These are phyloP conservation scores for Verticillium dahliae DNA, from an alignment of 2,329 filamentous ascomycete species.

Conservation along the genomic window DNA sequence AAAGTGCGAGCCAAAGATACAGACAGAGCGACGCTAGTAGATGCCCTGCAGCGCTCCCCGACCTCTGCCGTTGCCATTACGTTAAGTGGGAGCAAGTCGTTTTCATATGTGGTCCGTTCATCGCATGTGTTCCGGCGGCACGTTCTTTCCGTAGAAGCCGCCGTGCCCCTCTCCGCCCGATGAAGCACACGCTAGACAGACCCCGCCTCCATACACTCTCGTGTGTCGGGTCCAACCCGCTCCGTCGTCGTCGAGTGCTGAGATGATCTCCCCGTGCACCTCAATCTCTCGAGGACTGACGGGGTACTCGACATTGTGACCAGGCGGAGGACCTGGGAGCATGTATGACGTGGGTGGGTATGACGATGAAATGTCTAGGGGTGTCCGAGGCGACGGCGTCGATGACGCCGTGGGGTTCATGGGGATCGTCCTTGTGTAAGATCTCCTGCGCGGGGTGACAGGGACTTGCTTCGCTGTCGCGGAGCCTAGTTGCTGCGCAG, in stretches of 20 bases:
- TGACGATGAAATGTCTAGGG: conserved; percentile 29
- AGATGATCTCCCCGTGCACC: conserved; percentile 44
- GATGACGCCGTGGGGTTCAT: conserved; percentile 15
- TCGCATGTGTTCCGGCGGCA: conserved; percentile 45
- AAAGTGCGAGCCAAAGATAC: not conserved
- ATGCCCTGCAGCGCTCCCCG: not conserved
- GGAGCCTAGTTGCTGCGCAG: conserved; percentile 12
- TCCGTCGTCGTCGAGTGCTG: conserved; percentile 38
- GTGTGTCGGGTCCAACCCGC: conserved; percentile 52
- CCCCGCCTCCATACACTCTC: conserved; percentile 51
- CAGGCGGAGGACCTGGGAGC: conserved; percentile 40
- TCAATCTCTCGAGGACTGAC: conserved; percentile 28
- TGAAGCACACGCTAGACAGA: conserved; percentile 49
- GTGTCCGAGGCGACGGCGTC: not conserved
- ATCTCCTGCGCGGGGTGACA: conserved; percentile 30
- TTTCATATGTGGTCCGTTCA: conserved; percentile 9
- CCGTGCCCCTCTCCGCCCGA: conserved; percentile 35
- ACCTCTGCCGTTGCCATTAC: not conserved
- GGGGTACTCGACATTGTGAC: conserved; percentile 18
- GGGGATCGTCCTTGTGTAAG: conserved; percentile 34
- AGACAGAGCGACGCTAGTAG: not conserved
- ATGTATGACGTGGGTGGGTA: conserved; percentile 41
- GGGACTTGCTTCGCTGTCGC: conserved; percentile 14
- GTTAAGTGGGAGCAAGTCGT: not conserved
- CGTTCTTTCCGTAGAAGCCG: conserved; percentile 48